Evolutionary conservation across 305 asterid genomes (phyloP).

Genomic region (Coffea humblotiana): DNA sequence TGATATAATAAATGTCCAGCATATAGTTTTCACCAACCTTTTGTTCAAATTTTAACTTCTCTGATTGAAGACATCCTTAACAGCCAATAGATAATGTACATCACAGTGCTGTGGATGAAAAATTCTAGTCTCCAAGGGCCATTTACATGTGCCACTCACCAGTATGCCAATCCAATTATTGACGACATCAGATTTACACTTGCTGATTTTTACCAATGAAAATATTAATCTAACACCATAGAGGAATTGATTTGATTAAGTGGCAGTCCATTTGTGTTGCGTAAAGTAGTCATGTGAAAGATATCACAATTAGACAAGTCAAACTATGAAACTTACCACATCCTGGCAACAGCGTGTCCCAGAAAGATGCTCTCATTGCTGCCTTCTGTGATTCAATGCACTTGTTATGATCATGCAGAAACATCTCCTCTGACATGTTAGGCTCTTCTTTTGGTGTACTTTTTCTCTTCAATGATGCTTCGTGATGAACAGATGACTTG

Average conservation of each 20-base stretch:
- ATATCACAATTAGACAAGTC: background rate
- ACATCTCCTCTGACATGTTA: conserved; percentile 38
- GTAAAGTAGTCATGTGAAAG: background rate
- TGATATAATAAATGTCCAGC: background rate
- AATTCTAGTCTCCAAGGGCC: background rate
- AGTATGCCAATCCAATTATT: background rate
- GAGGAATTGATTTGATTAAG: background rate
- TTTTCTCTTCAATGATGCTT: conserved; percentile 43
- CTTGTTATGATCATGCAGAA: conserved; percentile 68
- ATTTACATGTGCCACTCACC: background rate
- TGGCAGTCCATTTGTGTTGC: background rate
- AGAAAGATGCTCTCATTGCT: conserved; percentile 32
- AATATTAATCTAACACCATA: background rate
- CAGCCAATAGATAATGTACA: background rate
- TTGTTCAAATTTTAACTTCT: background rate
- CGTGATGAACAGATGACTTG: conserved; percentile 42
- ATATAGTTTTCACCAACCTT: background rate
- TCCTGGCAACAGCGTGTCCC: conserved; percentile 63
- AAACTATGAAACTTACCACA: conserved; percentile 34
- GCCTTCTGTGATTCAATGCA: conserved; percentile 55
- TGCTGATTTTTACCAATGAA: background rate
- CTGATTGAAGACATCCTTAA: background rate
- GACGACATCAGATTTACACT: too few relatives aligned
- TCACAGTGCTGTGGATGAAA: background rate
- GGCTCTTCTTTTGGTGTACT: conserved; percentile 31